A percentile compares a stretch with the other conserved stretches of the same genome.
Evolutionary conservation across 192 early-diverging fungal genomes (phyloP).

Genomic region (Backusella westeae): DNA sequence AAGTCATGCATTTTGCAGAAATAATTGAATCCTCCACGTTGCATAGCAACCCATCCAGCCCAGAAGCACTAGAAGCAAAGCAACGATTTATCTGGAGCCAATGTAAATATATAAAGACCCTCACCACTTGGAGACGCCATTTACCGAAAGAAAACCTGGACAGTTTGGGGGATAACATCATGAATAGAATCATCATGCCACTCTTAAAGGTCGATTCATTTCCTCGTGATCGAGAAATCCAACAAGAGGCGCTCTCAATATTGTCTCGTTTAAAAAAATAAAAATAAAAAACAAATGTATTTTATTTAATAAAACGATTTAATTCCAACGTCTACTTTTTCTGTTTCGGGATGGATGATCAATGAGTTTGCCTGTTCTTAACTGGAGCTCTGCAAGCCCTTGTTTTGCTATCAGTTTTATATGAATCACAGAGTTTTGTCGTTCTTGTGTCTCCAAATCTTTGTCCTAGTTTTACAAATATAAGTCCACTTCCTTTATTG

Average conservation of each 20-base stretch:
- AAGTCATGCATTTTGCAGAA: slow-evolving; percentile 21
- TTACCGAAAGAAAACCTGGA: slow-evolving; percentile 1
- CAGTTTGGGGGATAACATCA: not conserved
- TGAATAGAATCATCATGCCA: slow-evolving; percentile 18
- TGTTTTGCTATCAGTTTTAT: slow-evolving; percentile 54
- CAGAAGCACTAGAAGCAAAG: slow-evolving; percentile 7
- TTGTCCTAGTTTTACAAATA: slow-evolving; percentile 30
- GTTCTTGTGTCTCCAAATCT: slow-evolving; percentile 53
- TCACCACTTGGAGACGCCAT: slow-evolving; percentile 12
- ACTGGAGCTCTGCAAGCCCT: slow-evolving; percentile 14
- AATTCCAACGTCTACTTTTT: slow-evolving; percentile 15
- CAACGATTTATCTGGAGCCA: slow-evolving; percentile 29
- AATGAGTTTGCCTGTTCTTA: slow-evolving; percentile 9
- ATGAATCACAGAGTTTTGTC: slow-evolving; percentile 70
- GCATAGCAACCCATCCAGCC: not conserved
- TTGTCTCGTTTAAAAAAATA: slow-evolving; percentile 15
- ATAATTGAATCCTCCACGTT: slow-evolving; percentile 9
- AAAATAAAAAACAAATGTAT: not conserved
- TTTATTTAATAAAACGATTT: not conserved
- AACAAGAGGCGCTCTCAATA: not conserved
- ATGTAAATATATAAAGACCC: slow-evolving; percentile 25
- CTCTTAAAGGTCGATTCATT: not conserved
- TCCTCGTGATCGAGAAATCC: slow-evolving; percentile 6
- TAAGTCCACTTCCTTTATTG: not conserved
- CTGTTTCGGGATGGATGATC: slow-evolving; percentile 21